Evolutionary conservation across 495 filamentous ascomycete genomes (phyloP).

Genomic region (Xylaria bambusicola): DNA sequence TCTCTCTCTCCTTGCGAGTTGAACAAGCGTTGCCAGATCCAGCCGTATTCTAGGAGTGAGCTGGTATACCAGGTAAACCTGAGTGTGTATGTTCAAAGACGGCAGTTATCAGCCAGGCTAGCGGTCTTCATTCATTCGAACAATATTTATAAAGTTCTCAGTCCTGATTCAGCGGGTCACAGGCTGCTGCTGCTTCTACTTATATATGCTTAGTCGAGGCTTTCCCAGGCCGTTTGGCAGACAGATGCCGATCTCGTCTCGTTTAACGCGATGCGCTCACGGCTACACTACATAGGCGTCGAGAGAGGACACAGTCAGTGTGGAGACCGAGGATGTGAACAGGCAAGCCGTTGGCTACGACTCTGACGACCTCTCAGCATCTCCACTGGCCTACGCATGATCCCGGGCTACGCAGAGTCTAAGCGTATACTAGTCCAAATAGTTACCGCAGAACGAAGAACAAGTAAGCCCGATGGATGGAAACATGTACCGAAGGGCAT

Average conservation of each 20-base stretch:
- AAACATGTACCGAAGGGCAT: too few species aligned
- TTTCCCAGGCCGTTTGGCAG: background rate
- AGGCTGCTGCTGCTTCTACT: background rate
- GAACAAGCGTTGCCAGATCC: background rate
- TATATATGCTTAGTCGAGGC: constrained; percentile 8
- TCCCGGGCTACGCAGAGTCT: constrained; percentile 5
- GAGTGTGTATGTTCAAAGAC: background rate
- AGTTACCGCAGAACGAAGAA: too few species aligned
- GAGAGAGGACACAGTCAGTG: background rate
- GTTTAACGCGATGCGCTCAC: constrained; percentile 3
- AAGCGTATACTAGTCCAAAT: constrained; percentile 7
- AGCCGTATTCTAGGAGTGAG: background rate
- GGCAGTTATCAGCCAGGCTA: background rate
- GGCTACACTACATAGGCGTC: background rate
- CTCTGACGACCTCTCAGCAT: constrained; percentile 9
- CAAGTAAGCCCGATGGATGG: too few species aligned
- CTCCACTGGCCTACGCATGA: constrained; percentile 15
- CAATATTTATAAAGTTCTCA: background rate
- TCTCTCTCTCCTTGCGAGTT: too few species aligned
- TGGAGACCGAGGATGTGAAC: constrained; percentile 3
- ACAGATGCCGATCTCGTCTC: constrained; percentile 2
- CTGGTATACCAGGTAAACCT: too few species aligned
- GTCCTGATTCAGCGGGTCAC: constrained; percentile 1
- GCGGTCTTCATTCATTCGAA: background rate
- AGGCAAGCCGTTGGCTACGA: background rate